A percentile compares a stretch with the other conserved stretches of the same genome.
phyloP scores from a whole-genome alignment of 2,329 filamentous ascomycete species.

The Ascochyta rabiei region DNA sequence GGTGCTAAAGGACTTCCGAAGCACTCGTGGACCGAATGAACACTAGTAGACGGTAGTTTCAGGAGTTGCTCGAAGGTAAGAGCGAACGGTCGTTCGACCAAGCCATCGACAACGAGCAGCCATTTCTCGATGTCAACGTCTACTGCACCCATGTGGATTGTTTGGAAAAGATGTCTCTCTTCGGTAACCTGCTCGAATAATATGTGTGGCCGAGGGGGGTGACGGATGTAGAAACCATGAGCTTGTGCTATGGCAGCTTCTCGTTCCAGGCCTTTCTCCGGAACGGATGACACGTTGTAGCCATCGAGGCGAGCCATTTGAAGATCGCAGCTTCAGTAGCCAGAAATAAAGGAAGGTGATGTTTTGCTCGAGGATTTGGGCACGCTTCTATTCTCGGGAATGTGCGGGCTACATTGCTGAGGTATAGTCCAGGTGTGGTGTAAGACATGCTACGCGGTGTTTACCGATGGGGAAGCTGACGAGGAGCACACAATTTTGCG shows the following conservation, averaged over 20 bases:
- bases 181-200: slow-evolving; percentile 31
- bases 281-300: not conserved
- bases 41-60: slow-evolving; percentile 26
- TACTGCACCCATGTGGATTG: slow-evolving; percentile 45
- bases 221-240: slow-evolving; percentile 26
- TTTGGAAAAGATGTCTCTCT: slow-evolving; percentile 43
- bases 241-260: slow-evolving; percentile 2
- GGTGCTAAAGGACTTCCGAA: slow-evolving; percentile 45
- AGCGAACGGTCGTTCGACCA: slow-evolving; percentile 36
- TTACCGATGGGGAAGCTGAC: no score
- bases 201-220: slow-evolving; percentile 37
- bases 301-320: not conserved
- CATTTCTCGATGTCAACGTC: slow-evolving; percentile 36
- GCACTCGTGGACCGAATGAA: slow-evolving; percentile 47
- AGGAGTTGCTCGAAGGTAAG: slow-evolving; percentile 35
- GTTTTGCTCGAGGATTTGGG: not conserved
- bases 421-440: not conserved
- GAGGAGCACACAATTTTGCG: no score
- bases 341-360: not conserved
- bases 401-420: not conserved
- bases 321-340: not conserved
- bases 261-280: slow-evolving; percentile 2
- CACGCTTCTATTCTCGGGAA: not conserved
- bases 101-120: slow-evolving; percentile 39
- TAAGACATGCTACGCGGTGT: no score